phyloP scores from a whole-genome alignment of 2,329 filamentous ascomycete species.

The Nectriaceae sp. region DNA sequence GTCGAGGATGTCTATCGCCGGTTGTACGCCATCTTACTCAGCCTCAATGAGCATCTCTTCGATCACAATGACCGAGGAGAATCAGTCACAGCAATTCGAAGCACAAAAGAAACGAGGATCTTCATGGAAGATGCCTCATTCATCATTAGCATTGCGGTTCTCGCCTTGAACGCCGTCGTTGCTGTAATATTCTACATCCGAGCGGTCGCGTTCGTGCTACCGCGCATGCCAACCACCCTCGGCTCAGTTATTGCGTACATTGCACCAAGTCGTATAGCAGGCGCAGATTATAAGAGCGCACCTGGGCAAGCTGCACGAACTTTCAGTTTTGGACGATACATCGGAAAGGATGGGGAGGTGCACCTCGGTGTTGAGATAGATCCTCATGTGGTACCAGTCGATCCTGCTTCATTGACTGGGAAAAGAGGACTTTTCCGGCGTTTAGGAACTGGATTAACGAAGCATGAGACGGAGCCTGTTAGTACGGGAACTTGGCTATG shows the following conservation, averaged over 20 bases:
- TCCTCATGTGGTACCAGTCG: conserved; percentile 40
- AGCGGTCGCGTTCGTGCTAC: conserved; percentile 44
- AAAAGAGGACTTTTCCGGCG: not conserved
- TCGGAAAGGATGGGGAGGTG: conserved; percentile 46
- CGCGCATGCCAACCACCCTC: conserved; percentile 53
- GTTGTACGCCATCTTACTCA: conserved; percentile 34
- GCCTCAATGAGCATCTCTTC: conserved; percentile 44
- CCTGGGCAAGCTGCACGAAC: conserved; percentile 11
- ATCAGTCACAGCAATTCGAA: conserved; percentile 11
- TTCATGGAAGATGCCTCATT: conserved; percentile 52
- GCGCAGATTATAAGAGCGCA: fast-evolving
- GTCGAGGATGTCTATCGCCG: conserved; percentile 28
- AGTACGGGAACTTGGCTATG: conserved; percentile 7
- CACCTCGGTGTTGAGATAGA: conserved; percentile 55
- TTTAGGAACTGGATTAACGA: no score
- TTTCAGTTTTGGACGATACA: conserved; percentile 52
- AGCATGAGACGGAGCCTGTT: not conserved
- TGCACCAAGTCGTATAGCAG: conserved; percentile 43
- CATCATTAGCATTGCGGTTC: conserved; percentile 43
- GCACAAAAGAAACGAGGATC: conserved; percentile 40
- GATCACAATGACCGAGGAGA: conserved; percentile 1
- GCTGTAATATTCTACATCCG: conserved; percentile 44
- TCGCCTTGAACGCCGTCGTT: conserved; percentile 45
- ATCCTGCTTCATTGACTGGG: conserved; percentile 9
- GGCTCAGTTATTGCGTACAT: conserved; percentile 49